Evolutionary conservation across 129 eudicot species (phyloP).

Genomic region (Flaveria ramosissima): DNA sequence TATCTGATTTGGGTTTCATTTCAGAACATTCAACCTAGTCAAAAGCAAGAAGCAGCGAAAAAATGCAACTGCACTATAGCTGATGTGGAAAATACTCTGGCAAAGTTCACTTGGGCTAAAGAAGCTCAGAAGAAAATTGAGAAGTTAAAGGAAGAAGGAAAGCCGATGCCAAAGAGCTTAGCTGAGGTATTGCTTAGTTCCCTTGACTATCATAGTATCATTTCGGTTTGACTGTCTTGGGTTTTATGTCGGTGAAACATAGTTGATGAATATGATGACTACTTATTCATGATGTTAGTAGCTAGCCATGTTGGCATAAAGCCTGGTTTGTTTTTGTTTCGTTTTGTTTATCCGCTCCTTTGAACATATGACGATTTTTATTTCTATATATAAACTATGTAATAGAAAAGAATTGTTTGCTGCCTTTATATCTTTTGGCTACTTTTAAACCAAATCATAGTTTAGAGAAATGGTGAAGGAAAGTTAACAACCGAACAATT

Average conservation of each 20-base stretch:
- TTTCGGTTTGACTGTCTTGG: background rate
- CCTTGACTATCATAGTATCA: slow-evolving; percentile 19
- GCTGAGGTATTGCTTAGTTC: slow-evolving; percentile 60
- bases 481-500: background rate
- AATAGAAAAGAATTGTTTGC: background rate
- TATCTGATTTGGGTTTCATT: slow-evolving; percentile 20
- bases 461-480: background rate
- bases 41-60: slow-evolving; percentile 88
- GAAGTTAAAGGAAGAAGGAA: slow-evolving; percentile 85
- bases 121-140: slow-evolving; percentile 80
- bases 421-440: background rate
- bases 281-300: slow-evolving; percentile 15
- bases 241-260: background rate
- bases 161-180: slow-evolving; percentile 85
- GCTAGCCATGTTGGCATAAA: slow-evolving; percentile 4
- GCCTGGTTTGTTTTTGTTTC: background rate
- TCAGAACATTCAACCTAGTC: slow-evolving; percentile 70
- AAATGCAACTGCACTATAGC: slow-evolving; percentile 74
- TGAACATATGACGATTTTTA: background rate
- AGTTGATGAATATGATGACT: slow-evolving; percentile 13
- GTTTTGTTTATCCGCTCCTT: background rate
- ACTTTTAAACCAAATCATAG: background rate
- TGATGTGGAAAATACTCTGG: slow-evolving; percentile 77
- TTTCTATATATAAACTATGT: background rate
- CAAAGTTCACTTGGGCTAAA: slow-evolving; percentile 91